Evolutionary conservation across 2,329 filamentous ascomycete genomes (phyloP), one percentile per base, ranked within the genome.

Genomic region (Xenosphaeropsis pyriputrescens): DNA sequence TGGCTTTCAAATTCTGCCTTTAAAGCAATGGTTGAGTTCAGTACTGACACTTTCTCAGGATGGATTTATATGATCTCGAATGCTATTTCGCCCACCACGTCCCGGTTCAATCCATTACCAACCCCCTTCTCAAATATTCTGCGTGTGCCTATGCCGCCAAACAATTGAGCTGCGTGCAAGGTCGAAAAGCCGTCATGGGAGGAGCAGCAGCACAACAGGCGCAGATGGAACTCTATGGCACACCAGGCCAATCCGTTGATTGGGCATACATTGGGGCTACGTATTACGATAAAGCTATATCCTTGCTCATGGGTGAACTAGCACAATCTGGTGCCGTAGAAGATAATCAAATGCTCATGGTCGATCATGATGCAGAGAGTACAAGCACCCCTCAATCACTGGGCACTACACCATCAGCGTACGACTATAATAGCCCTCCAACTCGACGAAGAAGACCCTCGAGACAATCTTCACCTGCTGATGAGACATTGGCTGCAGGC

Each of bases 401-500:
- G 14, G 30, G 30, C 30, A 32, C 14, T 7, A 32, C 14, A 14
- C 30, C 30, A 17, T 32, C 30, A 8, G n/a, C 13, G 14, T n/a
- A 14, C 6, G 30, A 32, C 9, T 32, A 32, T 11, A 14, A 17
- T 15, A 15, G 14, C 16, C 30, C 30, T 40, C 37, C 42, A 11
- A 41, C 49, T 49, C 39, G 50, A 47, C 43, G 44, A 29, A 14
- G 40, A 29, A 16, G 43, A 46, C 29, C 43, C 40, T 43, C 59
- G 29, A 48, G 59, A 29, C 61, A 61, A 35, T 65, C 64, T 43
- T n/a, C 15, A 7, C 14, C 16, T 15, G 61, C 65, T 4, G 74
- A 79, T 45, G 73, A 80, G 41, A 62, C 79, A 3, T 61, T 79
- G 16, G 73, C 75, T 7, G 74, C 76, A 2, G 75, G 75, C 2